Base-by-base conservation (phyloP, 2,329 filamentous ascomycete genomes). In the Botryotinia calthae region DNA sequence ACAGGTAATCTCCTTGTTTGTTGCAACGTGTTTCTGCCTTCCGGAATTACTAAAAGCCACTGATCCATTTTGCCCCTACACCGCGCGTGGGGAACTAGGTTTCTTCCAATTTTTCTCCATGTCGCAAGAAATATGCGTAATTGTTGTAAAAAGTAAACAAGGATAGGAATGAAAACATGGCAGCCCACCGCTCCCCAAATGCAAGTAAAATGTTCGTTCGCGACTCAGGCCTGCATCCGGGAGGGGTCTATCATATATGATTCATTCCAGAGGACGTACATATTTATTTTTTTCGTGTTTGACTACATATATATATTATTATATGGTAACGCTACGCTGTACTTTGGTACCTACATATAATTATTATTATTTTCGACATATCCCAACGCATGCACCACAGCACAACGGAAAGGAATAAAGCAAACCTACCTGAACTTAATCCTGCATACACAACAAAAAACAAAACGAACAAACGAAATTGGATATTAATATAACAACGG, bases 11-110 rank as follows among this genome's bases (percentile, higher is more conserved):
- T 66, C 63, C 63, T 46, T 66, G 63, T 12, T 48, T 22, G 4
- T 64, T 71, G 59, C 69, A 64, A 71, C 69, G 69, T 71, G 59
- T 64, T 71, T 71, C 69, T 71, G 59, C 69, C 69, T 71, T 42
- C 56, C 68, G 56, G 56, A 48, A 48, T n/a, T 48, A 40, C 44
- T 54, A 22, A 28, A 67, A 65, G 46, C 59, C 59, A 66, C 7
- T 44, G 44, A 48, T 54, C 59, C 59, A 42, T 63, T 44, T 59
- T 46, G 40, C 48, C 54, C 37, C 69, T 66, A 71, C 69, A 71
- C 69, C 59, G 51, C 51, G 69, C 46, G 34, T 71, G 69, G 69
- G 34, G 69, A 37, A 8, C 40, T 34, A 46, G 66, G 66, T 58
- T 58, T 40, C 18, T 28, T 58, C 31, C 16, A 48, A 37, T 34